A percentile compares a stretch with the other conserved stretches of the same genome.
These are phyloP conservation scores for Apiospora marii DNA, from an alignment of 2,329 filamentous ascomycete species.

Conservation along the genomic window DNA sequence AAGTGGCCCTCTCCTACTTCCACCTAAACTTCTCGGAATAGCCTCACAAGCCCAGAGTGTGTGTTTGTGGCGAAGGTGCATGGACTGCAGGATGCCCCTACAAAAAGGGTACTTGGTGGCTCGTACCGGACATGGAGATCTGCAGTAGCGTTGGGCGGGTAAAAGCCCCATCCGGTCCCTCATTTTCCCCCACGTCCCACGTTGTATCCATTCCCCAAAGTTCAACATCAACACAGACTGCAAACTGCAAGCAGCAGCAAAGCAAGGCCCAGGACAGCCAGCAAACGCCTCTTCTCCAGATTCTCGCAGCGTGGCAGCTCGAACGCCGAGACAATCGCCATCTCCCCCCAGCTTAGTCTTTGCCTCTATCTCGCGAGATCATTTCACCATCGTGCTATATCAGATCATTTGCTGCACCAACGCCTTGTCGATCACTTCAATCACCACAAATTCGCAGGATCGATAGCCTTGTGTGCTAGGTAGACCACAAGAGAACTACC, in stretches of 20 bases:
- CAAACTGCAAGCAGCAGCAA: neutral
- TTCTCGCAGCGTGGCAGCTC: neutral
- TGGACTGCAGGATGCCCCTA: neutral
- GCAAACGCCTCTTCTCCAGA: conserved; percentile 7
- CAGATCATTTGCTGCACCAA: neutral
- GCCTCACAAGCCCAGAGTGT: neutral
- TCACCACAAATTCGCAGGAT: neutral
- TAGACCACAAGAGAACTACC: neutral
- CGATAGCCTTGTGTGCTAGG: conserved; percentile 12
- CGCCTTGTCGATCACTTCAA: neutral
- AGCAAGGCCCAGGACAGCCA: neutral
- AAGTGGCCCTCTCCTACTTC: neutral
- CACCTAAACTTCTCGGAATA: neutral
- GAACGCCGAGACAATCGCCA: conserved; percentile 1
- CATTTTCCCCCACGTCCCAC: conserved; percentile 17
- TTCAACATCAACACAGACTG: conserved; percentile 4
- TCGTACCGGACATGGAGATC: conserved; percentile 5
- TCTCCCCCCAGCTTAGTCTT: neutral
- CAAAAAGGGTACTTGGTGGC: neutral
- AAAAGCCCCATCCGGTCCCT: conserved; percentile 6
- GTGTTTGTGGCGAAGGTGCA: neutral
- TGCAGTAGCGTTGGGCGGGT: conserved; percentile 20
- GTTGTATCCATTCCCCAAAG: conserved; percentile 18
- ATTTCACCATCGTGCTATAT: conserved; percentile 17
- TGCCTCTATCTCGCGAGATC: neutral